Base-by-base conservation (phyloP, 805 yeast species). In the Sungouiella thailandica region DNA sequence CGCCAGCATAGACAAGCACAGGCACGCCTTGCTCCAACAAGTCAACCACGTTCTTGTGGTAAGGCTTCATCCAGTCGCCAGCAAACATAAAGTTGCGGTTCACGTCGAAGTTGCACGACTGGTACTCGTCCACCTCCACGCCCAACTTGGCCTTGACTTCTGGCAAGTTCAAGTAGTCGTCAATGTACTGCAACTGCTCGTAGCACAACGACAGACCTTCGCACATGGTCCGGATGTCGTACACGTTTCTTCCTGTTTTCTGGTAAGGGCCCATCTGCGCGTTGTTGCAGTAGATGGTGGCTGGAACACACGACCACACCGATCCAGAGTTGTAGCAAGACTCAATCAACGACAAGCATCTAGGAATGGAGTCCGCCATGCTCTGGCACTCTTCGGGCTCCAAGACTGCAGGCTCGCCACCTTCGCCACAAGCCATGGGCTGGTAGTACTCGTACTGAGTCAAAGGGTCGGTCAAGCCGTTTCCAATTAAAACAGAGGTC, bases 371-470 rank as follows among this genome's bases (percentile, higher is more conserved):
- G 17, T 61, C 65, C 20, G 62, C 53, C 88, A 85, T 83, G 29
- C 66, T 61, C 20, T 72, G 71, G 64, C 96, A 86, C 41, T 76
- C 77, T 34, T 74, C 78, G n/a, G 78, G 79, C 12, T 74, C 65
- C 43, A 87, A 66, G 2, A 87, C 87, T 12, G 89, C 67, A 13
- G 80, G 80, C 50, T 78, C 78, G 5, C 96, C 96, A 44, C 96
- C 95, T 46, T 72, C 57, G 34, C 95, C 93, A 61, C 97, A 90
- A 3, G 95, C 95, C 97, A 90, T 89, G 44, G 94, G 95, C 58
- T 82, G 58, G 48, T 65, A 65, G 38, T 57, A 55, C 17, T 45
- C 62, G 36, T 52, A 51, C 42, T 67, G 73, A 36, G 64, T 55
- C 40, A 61, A 65, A 3, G 95, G 83, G 57, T 87, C 95, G 23